Base-by-base conservation (phyloP, 2,329 filamentous ascomycete genomes). In the Aspergillus sp. region DNA sequence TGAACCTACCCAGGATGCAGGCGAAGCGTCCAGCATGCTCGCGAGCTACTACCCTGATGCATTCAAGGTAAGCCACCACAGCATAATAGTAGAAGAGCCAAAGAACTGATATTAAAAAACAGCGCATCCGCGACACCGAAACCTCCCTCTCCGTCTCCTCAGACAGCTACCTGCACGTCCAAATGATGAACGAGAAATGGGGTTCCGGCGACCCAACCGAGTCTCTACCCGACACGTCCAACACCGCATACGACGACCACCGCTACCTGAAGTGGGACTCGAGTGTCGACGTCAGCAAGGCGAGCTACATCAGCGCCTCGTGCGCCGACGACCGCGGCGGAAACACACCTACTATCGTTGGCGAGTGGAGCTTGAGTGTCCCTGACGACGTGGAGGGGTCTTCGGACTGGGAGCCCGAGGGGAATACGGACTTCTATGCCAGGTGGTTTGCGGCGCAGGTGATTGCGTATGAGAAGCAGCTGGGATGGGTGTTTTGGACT, bases 401-500 rank as follows among this genome's bases (percentile, higher is more conserved):
- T 1, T 57, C 66, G 2, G 79, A 75, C 24, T 86, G 78, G 77
- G 65, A 78, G 62, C 70, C 74, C 9, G 66, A 64, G 53, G 64
- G 67, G 35, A 76, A 82, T 55, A 70, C 66, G 15, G 75, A 77
- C 35, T 88, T 85, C 69, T 87, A 87, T 68, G 71, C 63, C 47
- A 70, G 77, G 45, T 87, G 80, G 77, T 87, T 83, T 70, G 80
- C 81, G 0, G 84, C 84, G 0, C 84, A 86, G 69, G 77, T 80
- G 0, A 74, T 78, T 45, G 71, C 79, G 0, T 87, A 85, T 64
- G 84, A 87, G 72, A 77, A 76, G 56, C 71, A 76, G 15, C 73
- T 75, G 7, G 83, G 84, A 0, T 86, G 83, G 83, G 54, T 71
- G 19, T 87, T 85, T 65, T 87, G 85, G 84, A 78, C 78, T 0